phyloP scores from a whole-genome alignment of 352 stramenopile species.

The Elongisporangium prolatum region DNA sequence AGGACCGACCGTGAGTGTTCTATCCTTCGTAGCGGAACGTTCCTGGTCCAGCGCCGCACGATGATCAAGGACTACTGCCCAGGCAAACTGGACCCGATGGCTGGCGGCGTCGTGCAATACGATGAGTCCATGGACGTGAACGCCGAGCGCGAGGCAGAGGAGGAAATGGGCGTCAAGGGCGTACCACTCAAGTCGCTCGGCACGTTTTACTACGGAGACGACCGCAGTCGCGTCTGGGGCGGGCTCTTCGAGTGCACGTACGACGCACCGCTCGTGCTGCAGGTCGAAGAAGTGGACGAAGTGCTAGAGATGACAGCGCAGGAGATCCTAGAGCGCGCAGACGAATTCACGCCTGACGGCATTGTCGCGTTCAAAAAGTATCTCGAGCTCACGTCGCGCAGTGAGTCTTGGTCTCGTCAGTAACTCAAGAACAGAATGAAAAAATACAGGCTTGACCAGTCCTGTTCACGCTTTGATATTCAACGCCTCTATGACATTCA shows the following conservation, averaged over 20 bases:
- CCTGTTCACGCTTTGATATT: too few species aligned
- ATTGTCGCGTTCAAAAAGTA: conserved; percentile 80
- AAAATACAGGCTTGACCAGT: too few species aligned
- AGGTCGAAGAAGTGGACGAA: conserved; percentile 76
- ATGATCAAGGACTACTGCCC: conserved; percentile 89
- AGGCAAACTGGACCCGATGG: conserved; percentile 77
- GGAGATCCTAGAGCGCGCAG: conserved; percentile 55
- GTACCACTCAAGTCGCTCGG: conserved; percentile 47
- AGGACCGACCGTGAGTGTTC: neutral
- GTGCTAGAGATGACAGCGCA: conserved; percentile 66
- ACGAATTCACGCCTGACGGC: conserved; percentile 77
- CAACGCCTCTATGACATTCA: conserved; percentile 18
- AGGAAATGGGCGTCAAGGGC: conserved; percentile 80
- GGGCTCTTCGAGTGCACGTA: conserved; percentile 76
- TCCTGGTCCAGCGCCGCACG: conserved; percentile 79
- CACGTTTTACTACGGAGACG: conserved; percentile 69
- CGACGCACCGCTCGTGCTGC: conserved; percentile 53
- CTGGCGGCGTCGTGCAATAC: conserved; percentile 76
- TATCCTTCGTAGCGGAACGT: conserved; percentile 50
- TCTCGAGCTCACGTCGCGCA: conserved; percentile 16
- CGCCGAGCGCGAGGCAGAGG: conserved; percentile 62
- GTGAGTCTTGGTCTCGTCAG: neutral
- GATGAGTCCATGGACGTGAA: conserved; percentile 67
- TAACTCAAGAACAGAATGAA: conserved; percentile 4
- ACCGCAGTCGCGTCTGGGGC: conserved; percentile 63